Base-by-base conservation (phyloP, 495 filamentous ascomycete genomes). In the Letharia lupina region DNA sequence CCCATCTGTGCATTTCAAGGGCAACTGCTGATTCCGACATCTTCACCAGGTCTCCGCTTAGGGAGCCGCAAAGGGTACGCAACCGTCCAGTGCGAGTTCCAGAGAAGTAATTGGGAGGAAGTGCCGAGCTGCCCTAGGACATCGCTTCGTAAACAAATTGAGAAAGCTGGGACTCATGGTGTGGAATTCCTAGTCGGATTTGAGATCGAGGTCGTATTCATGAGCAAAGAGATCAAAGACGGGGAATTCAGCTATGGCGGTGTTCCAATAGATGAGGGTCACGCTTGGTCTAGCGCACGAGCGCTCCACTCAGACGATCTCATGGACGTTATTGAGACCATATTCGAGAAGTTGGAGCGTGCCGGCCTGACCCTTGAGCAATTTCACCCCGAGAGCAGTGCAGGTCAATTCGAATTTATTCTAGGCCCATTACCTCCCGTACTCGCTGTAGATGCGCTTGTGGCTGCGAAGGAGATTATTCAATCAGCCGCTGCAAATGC, bases 321-420 rank as follows among this genome's bases (percentile, higher is more conserved):
- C 20, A 75, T 91, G 15, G 76, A 84, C 1, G 73, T 90, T 20
- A 73, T 89, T 3, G 82, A 87, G n/a, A 83, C 89, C 41, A 87
- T 90, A 54, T 81, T 81, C 16, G 75, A 79, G 5, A 77, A 79
- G 6, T 79, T 93, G 5, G 79, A 77, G 6, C 72, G 74, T 5
- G 81, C 86, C 62, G 88, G 83, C 18, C 89, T 96, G 63, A 71
- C 83, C 10, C 76, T 92, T 23, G 80, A 89, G 60, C 86, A 91
- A 72, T 87, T 91, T 73, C 92, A 96, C 72, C 75, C 92, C 28
- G 92, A 95, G 71, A 84, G 81, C 62, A 83, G 87, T 0, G 79
- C 82, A 0, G 90, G 90, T 12, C 92, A 96, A 69, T 96, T 87
- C 73, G 92, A 96, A 72, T 89, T 96, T 68, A 79, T 91, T 20